Evolutionary conservation across 106 monocot genomes (phyloP).

Genomic region (Acanthochlamys bracteata): DNA sequence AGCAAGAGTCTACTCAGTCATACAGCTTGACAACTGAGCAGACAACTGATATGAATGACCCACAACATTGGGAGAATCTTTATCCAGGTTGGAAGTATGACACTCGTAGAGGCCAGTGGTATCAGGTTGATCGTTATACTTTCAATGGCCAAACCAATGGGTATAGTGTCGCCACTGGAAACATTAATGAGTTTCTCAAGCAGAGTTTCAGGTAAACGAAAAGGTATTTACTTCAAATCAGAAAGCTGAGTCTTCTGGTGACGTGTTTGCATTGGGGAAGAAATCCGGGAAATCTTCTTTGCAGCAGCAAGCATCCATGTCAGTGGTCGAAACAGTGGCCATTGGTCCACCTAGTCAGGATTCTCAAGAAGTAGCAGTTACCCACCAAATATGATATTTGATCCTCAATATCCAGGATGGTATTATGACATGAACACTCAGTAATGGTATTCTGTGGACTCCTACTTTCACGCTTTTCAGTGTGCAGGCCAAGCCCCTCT

Average conservation of each 20-base stretch:
- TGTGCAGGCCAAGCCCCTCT: constrained; percentile 12
- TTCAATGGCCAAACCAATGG: neutral
- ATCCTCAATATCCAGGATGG: constrained; percentile 90
- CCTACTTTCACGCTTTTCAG: constrained; percentile 42
- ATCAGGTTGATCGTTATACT: constrained; percentile 39
- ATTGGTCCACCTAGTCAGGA: constrained; percentile 34
- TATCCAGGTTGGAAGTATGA: constrained; percentile 97
- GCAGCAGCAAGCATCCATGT: constrained; percentile 33
- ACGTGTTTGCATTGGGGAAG: constrained; percentile 13
- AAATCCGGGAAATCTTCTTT: constrained; percentile 33
- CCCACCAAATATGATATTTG: constrained; percentile 90
- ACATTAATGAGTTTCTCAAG: too few relatives aligned
- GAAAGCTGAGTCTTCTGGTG: constrained; percentile 1
- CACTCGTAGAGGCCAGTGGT: constrained; percentile 40
- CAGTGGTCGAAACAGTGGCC: constrained; percentile 39
- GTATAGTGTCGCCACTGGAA: constrained; percentile 11
- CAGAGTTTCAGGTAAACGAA: neutral
- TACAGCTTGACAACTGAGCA: neutral
- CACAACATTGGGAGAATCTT: constrained; percentile 65
- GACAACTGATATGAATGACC: constrained; percentile 23
- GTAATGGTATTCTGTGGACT: constrained; percentile 73
- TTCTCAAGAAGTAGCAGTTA: constrained; percentile 34
- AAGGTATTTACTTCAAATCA: neutral
- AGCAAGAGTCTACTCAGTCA: neutral
- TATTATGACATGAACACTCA: constrained; percentile 82